These are phyloP conservation scores for Colletotrichum cuscutae DNA, from an alignment of 2,329 filamentous ascomycete species.

Conservation along the genomic window DNA sequence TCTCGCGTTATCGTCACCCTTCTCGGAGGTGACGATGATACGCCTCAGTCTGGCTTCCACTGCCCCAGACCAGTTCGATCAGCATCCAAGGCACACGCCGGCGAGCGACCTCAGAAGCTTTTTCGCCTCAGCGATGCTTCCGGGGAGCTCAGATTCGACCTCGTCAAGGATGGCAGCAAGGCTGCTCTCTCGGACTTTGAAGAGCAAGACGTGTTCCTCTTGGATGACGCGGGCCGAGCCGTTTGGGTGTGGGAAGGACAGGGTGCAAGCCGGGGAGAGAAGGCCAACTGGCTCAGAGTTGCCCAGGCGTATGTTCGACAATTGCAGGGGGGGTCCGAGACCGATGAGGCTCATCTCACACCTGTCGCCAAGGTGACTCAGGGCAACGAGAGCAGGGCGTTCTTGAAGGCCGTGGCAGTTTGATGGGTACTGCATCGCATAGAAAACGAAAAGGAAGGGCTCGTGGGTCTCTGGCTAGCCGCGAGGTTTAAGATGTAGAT, in stretches of 20 bases:
- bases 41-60: constrained; percentile 51
- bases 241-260: constrained; percentile 76
- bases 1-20: constrained; percentile 65
- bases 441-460: no score
- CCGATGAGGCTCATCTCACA: constrained; percentile 52
- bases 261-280: constrained; percentile 67
- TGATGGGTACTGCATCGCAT: constrained; percentile 7
- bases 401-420: constrained; percentile 57
- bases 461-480: background rate
- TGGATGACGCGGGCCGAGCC: constrained; percentile 65
- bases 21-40: constrained; percentile 59
- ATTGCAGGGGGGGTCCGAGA: constrained; percentile 46
- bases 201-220: constrained; percentile 69
- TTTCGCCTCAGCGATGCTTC: constrained; percentile 73
- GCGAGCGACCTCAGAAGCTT: constrained; percentile 53
- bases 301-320: constrained; percentile 65
- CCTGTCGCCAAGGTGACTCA: constrained; percentile 68
- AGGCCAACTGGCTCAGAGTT: constrained; percentile 68
- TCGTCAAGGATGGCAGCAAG: constrained; percentile 64
- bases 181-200: constrained; percentile 63
- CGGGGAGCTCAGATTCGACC: constrained; percentile 65
- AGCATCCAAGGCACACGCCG: constrained; percentile 35
- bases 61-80: constrained; percentile 53
- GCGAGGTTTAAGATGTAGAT: background rate
- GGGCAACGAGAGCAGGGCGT: constrained; percentile 64